These are phyloP conservation scores for Tuber melanosporum DNA, from an alignment of 495 filamentous ascomycete species.

Conservation along the genomic window DNA sequence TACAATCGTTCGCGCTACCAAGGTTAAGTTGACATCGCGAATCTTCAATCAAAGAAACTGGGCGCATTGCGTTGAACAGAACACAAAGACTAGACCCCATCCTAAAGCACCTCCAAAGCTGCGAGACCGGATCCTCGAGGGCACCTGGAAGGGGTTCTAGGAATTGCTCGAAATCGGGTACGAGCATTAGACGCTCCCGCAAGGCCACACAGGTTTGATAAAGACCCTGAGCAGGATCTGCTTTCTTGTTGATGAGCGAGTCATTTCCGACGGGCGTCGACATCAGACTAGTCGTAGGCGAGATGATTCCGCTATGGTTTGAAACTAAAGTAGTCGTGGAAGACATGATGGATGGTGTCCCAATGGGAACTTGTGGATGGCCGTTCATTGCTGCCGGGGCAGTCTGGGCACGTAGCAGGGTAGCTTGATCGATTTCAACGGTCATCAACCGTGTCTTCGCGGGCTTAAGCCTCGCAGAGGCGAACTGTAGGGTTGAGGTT, in stretches of 20 bases:
- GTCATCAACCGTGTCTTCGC: conserved; percentile 43
- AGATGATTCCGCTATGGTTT: conserved; percentile 19
- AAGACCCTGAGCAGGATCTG: conserved; percentile 77
- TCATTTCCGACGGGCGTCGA: conserved; percentile 39
- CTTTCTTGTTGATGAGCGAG: conserved; percentile 82
- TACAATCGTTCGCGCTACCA: conserved; percentile 40
- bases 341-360: conserved; percentile 40
- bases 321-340: conserved; percentile 20
- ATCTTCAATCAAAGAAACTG: conserved; percentile 57
- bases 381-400: conserved; percentile 35
- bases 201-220: conserved; percentile 90
- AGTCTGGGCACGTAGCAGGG: conserved; percentile 38
- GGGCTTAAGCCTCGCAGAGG: conserved; percentile 43
- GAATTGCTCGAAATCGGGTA: conserved; percentile 73
- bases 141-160: conserved; percentile 55
- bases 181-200: conserved; percentile 67
- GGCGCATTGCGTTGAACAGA: conserved; percentile 79
- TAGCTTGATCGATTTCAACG: conserved; percentile 41
- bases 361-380: conserved; percentile 28
- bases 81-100: conserved; percentile 77
- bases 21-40: conserved; percentile 44
- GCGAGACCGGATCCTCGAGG: conserved; percentile 72
- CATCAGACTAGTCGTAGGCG: conserved; percentile 33
- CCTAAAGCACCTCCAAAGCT: conserved; percentile 82
- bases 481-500: conserved; percentile 39